Evolutionary conservation across 441 rosid species (phyloP).

Genomic region (Populus tomentosa): DNA sequence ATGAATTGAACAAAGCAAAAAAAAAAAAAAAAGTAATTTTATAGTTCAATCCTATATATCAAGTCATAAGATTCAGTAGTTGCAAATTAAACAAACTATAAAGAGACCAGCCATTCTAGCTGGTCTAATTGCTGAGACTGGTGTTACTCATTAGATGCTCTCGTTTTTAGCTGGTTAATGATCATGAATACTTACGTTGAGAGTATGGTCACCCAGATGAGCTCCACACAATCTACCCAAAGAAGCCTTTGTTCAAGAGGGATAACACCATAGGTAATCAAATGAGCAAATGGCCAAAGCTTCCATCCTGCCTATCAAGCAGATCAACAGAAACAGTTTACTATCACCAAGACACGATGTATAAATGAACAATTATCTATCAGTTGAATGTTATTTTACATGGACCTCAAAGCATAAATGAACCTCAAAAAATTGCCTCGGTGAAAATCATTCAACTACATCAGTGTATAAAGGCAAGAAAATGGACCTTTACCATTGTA

Average conservation of each 20-base stretch:
- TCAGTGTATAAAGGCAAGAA: not conserved
- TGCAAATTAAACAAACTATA: not conserved
- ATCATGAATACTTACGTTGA: constrained; percentile 55
- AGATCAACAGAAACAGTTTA: constrained; percentile 23
- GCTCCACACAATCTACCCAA: constrained; percentile 92
- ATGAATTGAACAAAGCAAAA: not conserved
- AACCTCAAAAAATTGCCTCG: not conserved
- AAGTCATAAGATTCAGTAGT: not conserved
- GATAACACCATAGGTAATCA: constrained; percentile 77
- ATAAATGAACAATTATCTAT: not conserved
- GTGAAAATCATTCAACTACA: not conserved
- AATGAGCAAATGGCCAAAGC: constrained; percentile 97
- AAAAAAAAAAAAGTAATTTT: not conserved
- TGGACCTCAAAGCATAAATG: not conserved
- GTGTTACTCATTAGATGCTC: not conserved
- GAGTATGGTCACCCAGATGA: constrained; percentile 87
- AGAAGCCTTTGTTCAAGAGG: constrained; percentile 90
- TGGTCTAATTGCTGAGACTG: not conserved
- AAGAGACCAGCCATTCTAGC: not conserved
- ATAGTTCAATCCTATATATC: not conserved
- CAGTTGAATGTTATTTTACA: not conserved
- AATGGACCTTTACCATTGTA: not conserved
- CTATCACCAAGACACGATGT: not conserved
- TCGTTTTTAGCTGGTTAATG: not conserved
- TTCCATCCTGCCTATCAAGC: constrained; percentile 86